Evolutionary conservation across 2,329 filamentous ascomycete genomes (phyloP).

Genomic region (Fusarium multiceps): DNA sequence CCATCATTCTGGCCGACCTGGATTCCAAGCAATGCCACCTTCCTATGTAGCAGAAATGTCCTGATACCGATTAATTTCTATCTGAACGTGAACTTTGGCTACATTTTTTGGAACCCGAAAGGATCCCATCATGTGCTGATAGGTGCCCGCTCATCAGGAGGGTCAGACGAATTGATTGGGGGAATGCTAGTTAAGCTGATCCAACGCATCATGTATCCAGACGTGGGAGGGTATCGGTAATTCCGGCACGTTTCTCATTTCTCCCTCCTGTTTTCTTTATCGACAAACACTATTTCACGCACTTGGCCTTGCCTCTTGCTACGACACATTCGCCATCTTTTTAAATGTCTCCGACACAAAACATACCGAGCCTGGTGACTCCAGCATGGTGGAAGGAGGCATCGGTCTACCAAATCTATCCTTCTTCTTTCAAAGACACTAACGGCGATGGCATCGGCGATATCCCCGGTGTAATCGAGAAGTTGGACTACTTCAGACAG

Average conservation of each 20-base stretch:
- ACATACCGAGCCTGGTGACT: neutral
- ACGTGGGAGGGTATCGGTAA: neutral
- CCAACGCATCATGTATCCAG: slow-evolving; percentile 3
- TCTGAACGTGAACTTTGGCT: neutral
- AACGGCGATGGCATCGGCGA: slow-evolving; percentile 71
- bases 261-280: no score
- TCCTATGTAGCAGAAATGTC: no score
- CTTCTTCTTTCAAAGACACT: slow-evolving; percentile 65
- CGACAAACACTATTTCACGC: neutral
- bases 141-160: neutral
- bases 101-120: neutral
- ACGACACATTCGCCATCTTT: neutral
- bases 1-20: no score
- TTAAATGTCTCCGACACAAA: slow-evolving; percentile 5
- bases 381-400: slow-evolving; percentile 66
- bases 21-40: no score
- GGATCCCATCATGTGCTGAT: neutral
- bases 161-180: neutral
- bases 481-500: slow-evolving; percentile 69
- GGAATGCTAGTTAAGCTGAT: neutral
- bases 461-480: slow-evolving; percentile 69
- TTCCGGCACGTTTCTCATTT: no score
- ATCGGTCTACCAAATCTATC: slow-evolving; percentile 60
- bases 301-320: rapidly evolving
- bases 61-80: no score